phyloP scores from a whole-genome alignment of 2,329 filamentous ascomycete species.

The Sporothrix inflata region DNA sequence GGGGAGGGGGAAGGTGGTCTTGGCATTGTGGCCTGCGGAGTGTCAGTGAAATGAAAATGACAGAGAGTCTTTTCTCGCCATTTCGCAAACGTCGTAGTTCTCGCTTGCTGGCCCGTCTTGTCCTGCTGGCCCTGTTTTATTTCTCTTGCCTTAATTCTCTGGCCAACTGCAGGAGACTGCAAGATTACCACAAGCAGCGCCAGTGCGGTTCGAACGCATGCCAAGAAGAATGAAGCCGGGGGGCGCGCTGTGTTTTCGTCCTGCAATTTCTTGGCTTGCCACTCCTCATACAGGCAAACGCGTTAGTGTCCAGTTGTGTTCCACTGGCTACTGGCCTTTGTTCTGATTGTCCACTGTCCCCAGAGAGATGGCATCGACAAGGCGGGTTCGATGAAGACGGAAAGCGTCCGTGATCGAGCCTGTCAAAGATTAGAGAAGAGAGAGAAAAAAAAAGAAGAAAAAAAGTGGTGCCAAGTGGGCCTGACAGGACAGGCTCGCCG shows the following conservation, averaged over 20 bases:
- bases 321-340: neutral
- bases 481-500: neutral
- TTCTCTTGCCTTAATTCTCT: neutral
- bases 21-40: conserved; percentile 5
- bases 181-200: neutral
- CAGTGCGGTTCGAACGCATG: neutral
- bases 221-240: conserved; percentile 7
- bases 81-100: neutral
- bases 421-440: neutral
- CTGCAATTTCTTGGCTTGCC: conserved; percentile 25
- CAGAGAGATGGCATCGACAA: too few species aligned
- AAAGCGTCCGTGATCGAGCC: neutral
- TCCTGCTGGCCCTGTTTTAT: neutral
- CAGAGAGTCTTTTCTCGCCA: neutral
- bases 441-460: neutral
- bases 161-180: neutral
- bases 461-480: neutral
- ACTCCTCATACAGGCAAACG: conserved; percentile 11
- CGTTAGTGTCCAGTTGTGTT: neutral
- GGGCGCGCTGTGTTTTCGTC: conserved; percentile 7
- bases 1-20: neutral
- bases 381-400: neutral
- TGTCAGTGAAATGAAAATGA: conserved; percentile 12
- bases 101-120: neutral
- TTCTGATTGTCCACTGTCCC: too few species aligned